These are phyloP conservation scores for Pulveroboletus sp. DNA, from an alignment of 768 basidiomycete species.

Conservation along the genomic window DNA sequence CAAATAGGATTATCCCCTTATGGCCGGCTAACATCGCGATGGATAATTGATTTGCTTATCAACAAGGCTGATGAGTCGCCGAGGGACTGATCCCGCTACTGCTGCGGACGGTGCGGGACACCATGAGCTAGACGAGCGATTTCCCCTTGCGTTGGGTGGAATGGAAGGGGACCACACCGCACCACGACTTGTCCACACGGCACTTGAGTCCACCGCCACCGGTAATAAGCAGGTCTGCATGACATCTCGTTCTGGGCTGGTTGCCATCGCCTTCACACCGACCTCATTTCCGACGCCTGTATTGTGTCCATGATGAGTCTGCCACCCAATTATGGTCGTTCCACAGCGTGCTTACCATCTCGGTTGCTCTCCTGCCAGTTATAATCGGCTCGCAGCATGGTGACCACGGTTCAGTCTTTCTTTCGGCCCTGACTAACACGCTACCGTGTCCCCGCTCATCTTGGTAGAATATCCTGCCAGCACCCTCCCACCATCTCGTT, in stretches of 20 bases:
- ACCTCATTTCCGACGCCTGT: conserved; percentile 23
- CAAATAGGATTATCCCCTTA: too few relatives aligned
- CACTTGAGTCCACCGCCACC: too few relatives aligned
- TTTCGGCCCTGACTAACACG: conserved; percentile 2
- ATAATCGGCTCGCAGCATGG: conserved; percentile 12
- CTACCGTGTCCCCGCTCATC: background rate
- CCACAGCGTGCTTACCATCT: conserved; percentile 3
- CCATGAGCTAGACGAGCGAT: too few relatives aligned
- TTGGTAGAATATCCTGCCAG: background rate
- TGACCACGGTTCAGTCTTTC: conserved; percentile 16
- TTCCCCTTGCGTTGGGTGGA: too few relatives aligned
- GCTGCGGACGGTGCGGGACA: too few relatives aligned
- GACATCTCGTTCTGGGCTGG: background rate
- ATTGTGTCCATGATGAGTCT: conserved; percentile 9
- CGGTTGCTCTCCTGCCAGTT: conserved; percentile 2
- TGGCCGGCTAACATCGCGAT: too few relatives aligned
- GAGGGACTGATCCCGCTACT: too few relatives aligned
- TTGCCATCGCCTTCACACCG: conserved; percentile 7
- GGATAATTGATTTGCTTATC: too few relatives aligned
- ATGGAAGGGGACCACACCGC: too few relatives aligned
- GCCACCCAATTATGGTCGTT: conserved; percentile 7
- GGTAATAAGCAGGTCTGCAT: too few relatives aligned
- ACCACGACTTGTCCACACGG: too few relatives aligned
- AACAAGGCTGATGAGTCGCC: too few relatives aligned
- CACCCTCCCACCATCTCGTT: background rate